phyloP scores from a whole-genome alignment of 306 rosid genomes.

The Hippophae tibetana region DNA sequence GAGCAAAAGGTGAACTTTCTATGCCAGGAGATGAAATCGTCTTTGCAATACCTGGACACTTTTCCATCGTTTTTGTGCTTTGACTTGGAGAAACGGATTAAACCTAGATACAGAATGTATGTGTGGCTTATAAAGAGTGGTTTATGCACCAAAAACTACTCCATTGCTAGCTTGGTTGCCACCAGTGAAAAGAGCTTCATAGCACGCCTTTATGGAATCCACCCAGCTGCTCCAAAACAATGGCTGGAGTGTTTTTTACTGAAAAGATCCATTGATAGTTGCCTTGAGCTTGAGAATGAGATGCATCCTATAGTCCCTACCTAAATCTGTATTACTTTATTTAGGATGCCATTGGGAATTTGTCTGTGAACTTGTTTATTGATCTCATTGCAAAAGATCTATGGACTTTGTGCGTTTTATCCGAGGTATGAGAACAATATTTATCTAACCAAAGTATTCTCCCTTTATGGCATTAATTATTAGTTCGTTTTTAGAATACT shows the following conservation, averaged over 20 bases:
- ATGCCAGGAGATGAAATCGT: slow-evolving; percentile 40
- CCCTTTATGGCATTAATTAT: no score
- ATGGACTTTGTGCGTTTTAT: no score
- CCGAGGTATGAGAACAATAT: no score
- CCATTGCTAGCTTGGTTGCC: slow-evolving; percentile 60
- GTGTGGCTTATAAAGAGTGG: slow-evolving; percentile 54
- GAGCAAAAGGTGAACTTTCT: slow-evolving; percentile 50
- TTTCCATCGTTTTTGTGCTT: slow-evolving; percentile 38
- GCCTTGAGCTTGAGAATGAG: not conserved
- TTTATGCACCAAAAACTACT: slow-evolving; percentile 31
- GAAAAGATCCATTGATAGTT: slow-evolving; percentile 2
- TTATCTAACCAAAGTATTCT: no score
- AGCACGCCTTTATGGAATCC: slow-evolving; percentile 34
- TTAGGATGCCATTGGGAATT: no score
- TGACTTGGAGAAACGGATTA: not conserved
- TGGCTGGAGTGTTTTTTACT: slow-evolving; percentile 58
- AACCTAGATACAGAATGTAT: slow-evolving; percentile 59
- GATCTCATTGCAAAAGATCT: no score
- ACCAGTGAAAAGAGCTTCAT: slow-evolving; percentile 54
- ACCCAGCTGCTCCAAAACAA: slow-evolving; percentile 71
- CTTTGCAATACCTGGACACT: slow-evolving; percentile 30
- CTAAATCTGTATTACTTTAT: no score
- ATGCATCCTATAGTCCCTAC: no score
- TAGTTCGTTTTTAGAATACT: no score
- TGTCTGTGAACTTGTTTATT: no score